Percentiles rank a stretch among this genome's conserved stretches.
Evolutionary conservation across 768 basidiomycete species (phyloP).

Genomic region (Pleurotus citrinopileatus): DNA sequence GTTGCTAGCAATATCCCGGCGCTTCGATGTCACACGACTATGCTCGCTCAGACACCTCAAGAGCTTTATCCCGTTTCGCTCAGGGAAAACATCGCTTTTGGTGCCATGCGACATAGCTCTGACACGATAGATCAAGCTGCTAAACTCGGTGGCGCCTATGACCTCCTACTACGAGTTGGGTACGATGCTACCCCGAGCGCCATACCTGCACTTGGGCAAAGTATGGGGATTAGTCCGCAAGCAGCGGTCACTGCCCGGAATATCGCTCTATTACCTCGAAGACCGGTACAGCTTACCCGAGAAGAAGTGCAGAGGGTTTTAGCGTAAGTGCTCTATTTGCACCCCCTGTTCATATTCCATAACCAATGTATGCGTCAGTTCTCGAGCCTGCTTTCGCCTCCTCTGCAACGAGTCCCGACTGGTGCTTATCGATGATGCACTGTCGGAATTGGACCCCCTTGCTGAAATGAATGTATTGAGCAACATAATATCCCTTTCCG

Average conservation of each 20-base stretch:
- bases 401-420: constrained; percentile 39
- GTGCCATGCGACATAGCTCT: constrained; percentile 17
- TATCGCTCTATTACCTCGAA: constrained; percentile 22
- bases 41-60: constrained; percentile 40
- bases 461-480: constrained; percentile 48
- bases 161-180: constrained; percentile 39
- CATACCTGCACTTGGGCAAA: constrained; percentile 22
- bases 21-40: constrained; percentile 36
- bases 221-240: constrained; percentile 23
- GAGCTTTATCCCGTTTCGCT: constrained; percentile 30
- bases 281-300: constrained; percentile 32
- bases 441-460: constrained; percentile 52
- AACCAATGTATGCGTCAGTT: constrained; percentile 24
- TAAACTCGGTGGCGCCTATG: constrained; percentile 35
- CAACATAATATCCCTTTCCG: constrained; percentile 30
- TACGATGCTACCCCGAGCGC: constrained; percentile 38
- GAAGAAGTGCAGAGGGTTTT: constrained; percentile 49
- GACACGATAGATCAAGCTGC: constrained; percentile 30
- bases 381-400: constrained; percentile 44
- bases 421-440: constrained; percentile 58
- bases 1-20: constrained; percentile 25
- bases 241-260: constrained; percentile 30
- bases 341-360: not conserved
- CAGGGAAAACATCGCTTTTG: constrained; percentile 36
- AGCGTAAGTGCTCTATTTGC: constrained; percentile 34